Conservation (phyloP, 2,329 filamentous ascomycete genomes). For the Nectriaceae sp. region DNA sequence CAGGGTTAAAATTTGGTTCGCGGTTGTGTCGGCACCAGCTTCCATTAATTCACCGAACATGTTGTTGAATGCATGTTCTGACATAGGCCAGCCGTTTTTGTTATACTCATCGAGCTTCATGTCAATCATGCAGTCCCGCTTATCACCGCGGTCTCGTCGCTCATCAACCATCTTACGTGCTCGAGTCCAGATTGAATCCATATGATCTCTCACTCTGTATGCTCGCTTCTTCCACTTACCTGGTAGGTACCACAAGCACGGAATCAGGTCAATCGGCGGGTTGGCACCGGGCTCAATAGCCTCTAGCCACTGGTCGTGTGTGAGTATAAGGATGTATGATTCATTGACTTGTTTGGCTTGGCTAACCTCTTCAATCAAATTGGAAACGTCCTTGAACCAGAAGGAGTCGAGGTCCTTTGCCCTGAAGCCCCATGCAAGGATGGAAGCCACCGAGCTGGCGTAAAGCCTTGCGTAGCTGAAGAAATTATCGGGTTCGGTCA, state of each 20-base stretch:
- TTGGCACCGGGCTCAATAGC: conserved; percentile 4
- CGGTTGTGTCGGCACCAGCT: conserved; percentile 1
- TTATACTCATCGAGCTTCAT: not conserved
- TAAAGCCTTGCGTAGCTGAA: conserved; percentile 6
- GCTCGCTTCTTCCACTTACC: conserved; percentile 2
- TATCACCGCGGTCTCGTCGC: not conserved
- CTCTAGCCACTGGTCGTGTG: conserved; percentile 3
- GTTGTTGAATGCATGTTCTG: conserved; percentile 3
- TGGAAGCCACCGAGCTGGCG: conserved; percentile 3
- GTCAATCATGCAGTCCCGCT: conserved; percentile 1
- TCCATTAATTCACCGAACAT: conserved; percentile 1
- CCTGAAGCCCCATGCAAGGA: not conserved
- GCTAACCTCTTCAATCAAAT: not conserved
- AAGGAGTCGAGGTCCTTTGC: not conserved
- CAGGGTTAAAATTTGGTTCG: not conserved
- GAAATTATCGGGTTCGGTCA: conserved; percentile 6
- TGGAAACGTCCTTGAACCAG: not conserved
- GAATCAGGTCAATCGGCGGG: conserved; percentile 5
- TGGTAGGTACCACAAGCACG: not conserved
- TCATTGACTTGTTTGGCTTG: too few species aligned
- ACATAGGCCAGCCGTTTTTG: conserved; percentile 2
- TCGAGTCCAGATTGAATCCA: not conserved
- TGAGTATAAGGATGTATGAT: too few species aligned
- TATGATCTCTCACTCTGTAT: not conserved
- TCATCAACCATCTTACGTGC: not conserved